These are phyloP conservation scores for Oryza longistaminata DNA, from an alignment of 176 grass and related monocot species.

Conservation along the genomic window DNA sequence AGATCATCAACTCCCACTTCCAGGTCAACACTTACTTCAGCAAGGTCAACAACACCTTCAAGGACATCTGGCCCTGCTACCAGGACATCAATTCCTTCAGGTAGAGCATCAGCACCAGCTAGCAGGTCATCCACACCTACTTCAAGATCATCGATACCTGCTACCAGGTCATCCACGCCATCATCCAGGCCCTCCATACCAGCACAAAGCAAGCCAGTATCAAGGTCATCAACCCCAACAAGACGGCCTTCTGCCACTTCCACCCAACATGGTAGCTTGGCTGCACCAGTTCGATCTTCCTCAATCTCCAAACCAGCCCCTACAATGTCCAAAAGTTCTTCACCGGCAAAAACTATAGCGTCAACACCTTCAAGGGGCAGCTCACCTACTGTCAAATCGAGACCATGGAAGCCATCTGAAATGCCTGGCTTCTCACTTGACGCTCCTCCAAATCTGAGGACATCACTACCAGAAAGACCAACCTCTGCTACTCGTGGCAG, in stretches of 20 bases:
- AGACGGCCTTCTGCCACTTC: slow-evolving; percentile 54
- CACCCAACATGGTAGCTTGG: slow-evolving; percentile 42
- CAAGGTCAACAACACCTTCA: slow-evolving; percentile 69
- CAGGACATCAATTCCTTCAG: slow-evolving; percentile 48
- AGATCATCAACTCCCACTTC: slow-evolving; percentile 73
- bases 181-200: slow-evolving; percentile 60
- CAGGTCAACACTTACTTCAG: slow-evolving; percentile 68
- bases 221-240: slow-evolving; percentile 65
- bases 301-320: slow-evolving; percentile 51
- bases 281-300: slow-evolving; percentile 51
- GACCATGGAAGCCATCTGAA: slow-evolving; percentile 85
- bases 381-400: slow-evolving; percentile 86
- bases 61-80: slow-evolving; percentile 44
- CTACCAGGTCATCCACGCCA: slow-evolving; percentile 77
- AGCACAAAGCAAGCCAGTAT: slow-evolving; percentile 65
- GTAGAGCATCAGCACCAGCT: slow-evolving; percentile 67
- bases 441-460: slow-evolving; percentile 76
- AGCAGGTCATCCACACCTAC: slow-evolving; percentile 75
- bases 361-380: slow-evolving; percentile 55
- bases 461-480: slow-evolving; percentile 81
- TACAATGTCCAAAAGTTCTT: slow-evolving; percentile 47
- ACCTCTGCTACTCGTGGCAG: slow-evolving; percentile 82
- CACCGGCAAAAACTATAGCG: slow-evolving; percentile 27
- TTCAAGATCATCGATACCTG: slow-evolving; percentile 66
- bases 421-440: slow-evolving; percentile 89